Evolutionary conservation across 1,139 yeast species (phyloP).

Genomic region (Geotrichum siamense): DNA sequence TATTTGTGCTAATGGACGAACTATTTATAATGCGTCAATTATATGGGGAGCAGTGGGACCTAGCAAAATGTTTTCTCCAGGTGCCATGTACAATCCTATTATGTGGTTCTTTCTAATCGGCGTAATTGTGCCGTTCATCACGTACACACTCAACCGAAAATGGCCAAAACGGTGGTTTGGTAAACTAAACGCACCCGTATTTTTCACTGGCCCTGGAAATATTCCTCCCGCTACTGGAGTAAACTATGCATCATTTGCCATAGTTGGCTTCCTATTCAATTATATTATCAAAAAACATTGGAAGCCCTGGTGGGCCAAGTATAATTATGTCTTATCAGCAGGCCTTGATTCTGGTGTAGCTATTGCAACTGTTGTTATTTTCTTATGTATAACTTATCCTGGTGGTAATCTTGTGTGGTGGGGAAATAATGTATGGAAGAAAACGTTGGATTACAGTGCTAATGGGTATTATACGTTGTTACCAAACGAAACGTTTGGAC

Average conservation of each 20-base stretch:
- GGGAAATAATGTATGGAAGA: slow-evolving; percentile 43
- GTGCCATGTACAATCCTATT: slow-evolving; percentile 33
- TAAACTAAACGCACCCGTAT: slow-evolving; percentile 36
- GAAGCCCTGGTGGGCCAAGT: slow-evolving; percentile 56
- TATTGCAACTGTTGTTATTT: slow-evolving; percentile 47
- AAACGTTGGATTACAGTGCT: slow-evolving; percentile 28
- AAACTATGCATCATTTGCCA: slow-evolving; percentile 38
- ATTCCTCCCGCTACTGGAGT: slow-evolving; percentile 41
- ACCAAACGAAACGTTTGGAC: slow-evolving; percentile 38
- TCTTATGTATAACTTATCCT: slow-evolving; percentile 42
- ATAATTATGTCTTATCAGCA: slow-evolving; percentile 47
- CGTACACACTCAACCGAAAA: slow-evolving; percentile 40
- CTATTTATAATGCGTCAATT: slow-evolving; percentile 44
- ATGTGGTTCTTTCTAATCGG: slow-evolving; percentile 39
- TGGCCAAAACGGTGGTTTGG: slow-evolving; percentile 39
- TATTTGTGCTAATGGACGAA: slow-evolving; percentile 40
- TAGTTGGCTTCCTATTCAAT: slow-evolving; percentile 39
- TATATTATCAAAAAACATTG: slow-evolving; percentile 35
- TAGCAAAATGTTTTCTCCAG: slow-evolving; percentile 37
- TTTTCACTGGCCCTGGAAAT: slow-evolving; percentile 39
- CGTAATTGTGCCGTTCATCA: slow-evolving; percentile 34
- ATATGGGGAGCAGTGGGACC: slow-evolving; percentile 56
- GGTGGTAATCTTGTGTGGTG: slow-evolving; percentile 42
- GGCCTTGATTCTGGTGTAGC: slow-evolving; percentile 31
- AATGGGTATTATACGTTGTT: slow-evolving; percentile 26